Percentiles rank a stretch among this genome's conserved stretches.
Conservation (phyloP, 169 alveolate genomes). For the Pseudocohnilembus persalinus region DNA sequence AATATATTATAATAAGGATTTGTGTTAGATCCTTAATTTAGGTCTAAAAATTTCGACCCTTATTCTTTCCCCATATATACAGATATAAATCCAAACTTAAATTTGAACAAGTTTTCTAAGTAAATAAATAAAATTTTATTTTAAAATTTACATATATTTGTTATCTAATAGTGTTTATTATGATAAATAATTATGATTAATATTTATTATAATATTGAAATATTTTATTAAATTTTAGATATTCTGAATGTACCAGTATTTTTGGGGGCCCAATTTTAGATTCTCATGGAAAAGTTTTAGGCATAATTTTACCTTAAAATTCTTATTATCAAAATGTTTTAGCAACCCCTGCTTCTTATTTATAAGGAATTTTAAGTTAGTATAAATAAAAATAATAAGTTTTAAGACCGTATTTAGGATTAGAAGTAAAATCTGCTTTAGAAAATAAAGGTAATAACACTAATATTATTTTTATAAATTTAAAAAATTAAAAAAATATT, state of each 20-base stretch:
- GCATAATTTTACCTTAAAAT: neutral
- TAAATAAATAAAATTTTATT: too few species aligned
- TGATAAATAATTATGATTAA: too few species aligned
- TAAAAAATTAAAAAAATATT: too few species aligned
- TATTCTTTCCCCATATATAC: neutral
- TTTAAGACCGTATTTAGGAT: neutral
- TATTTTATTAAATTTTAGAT: neutral
- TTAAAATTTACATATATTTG: too few species aligned
- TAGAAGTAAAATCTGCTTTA: neutral
- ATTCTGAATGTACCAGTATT: neutral
- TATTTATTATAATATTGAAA: too few species aligned
- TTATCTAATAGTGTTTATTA: too few species aligned
- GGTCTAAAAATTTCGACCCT: neutral
- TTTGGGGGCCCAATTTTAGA: neutral
- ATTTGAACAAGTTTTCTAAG: neutral
- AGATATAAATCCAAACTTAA: too few species aligned
- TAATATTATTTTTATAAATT: too few species aligned
- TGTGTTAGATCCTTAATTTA: neutral
- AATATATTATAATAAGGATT: neutral
- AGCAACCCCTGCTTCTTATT: neutral
- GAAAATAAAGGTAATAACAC: neutral
- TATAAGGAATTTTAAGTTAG: neutral
- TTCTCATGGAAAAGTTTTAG: neutral
- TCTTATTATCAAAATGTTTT: neutral
- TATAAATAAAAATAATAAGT: neutral